Conservation (phyloP, 2,329 filamentous ascomycete genomes). For the Stemphylium lycopersici region DNA sequence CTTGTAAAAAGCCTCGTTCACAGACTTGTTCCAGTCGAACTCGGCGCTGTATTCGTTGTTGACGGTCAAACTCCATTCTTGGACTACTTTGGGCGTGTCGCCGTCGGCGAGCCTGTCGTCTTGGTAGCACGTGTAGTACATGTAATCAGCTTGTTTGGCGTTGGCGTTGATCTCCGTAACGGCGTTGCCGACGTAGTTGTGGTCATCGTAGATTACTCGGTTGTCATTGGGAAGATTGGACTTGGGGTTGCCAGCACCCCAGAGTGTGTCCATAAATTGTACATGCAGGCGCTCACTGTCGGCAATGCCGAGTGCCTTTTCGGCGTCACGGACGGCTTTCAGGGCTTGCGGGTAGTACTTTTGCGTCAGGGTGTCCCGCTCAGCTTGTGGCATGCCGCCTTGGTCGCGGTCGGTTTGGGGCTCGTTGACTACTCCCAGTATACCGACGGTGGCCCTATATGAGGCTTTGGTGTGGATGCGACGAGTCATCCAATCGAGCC, state of each 20-base stretch:
- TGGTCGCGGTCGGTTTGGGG: constrained; percentile 47
- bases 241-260: constrained; percentile 63
- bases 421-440: constrained; percentile 66
- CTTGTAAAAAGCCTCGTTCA: constrained; percentile 58
- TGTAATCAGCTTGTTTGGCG: constrained; percentile 56
- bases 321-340: constrained; percentile 56
- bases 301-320: constrained; percentile 53
- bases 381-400: constrained; percentile 14
- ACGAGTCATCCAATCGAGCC: constrained; percentile 62
- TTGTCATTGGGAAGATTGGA: constrained; percentile 52
- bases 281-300: constrained; percentile 59
- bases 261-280: constrained; percentile 60
- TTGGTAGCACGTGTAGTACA: constrained; percentile 57
- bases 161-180: constrained; percentile 38
- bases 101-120: constrained; percentile 51
- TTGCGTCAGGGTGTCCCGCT: constrained; percentile 36
- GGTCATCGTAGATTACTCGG: constrained; percentile 62
- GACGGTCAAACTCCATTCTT: constrained; percentile 65
- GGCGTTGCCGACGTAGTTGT: constrained; percentile 59
- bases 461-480: constrained; percentile 57
- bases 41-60: constrained; percentile 55
- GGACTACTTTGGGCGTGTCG: constrained; percentile 57
- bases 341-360: constrained; percentile 58
- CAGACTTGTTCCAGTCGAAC: constrained; percentile 47
- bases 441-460: constrained; percentile 61